A percentile compares a stretch with the other conserved stretches of the same genome.
These are phyloP conservation scores for Euphorbia pulcherrima DNA, from an alignment of 345 rosid genomes.

Conservation along the genomic window DNA sequence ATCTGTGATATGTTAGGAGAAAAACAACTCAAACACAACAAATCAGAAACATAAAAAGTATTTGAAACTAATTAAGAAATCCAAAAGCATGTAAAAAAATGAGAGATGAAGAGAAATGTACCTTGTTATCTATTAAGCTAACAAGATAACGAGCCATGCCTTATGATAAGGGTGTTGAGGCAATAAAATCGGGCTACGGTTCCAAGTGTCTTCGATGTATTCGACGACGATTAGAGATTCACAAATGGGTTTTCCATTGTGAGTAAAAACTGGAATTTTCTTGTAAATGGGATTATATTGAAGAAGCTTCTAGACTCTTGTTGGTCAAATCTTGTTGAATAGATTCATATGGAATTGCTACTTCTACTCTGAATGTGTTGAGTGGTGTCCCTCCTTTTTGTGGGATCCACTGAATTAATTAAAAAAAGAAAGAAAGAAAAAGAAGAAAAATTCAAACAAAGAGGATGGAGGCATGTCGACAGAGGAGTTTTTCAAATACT, in stretches of 20 bases:
- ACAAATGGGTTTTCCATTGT: slow-evolving; percentile 3
- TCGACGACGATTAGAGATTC: background rate
- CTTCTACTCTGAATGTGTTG: too few relatives aligned
- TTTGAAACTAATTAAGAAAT: too few relatives aligned
- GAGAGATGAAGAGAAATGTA: background rate
- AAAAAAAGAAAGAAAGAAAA: too few relatives aligned
- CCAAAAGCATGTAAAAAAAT: background rate
- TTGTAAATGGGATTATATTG: background rate
- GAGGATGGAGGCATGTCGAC: too few relatives aligned
- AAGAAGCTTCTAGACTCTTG: slow-evolving; percentile 4
- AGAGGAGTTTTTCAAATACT: too few relatives aligned
- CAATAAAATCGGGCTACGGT: background rate
- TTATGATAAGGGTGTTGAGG: slow-evolving; percentile 11
- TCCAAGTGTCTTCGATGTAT: slow-evolving; percentile 14
- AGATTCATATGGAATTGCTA: slow-evolving; percentile 18
- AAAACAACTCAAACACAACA: too few relatives aligned
- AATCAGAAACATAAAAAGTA: too few relatives aligned
- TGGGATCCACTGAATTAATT: too few relatives aligned
- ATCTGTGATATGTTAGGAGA: too few relatives aligned
- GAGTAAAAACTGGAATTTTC: slow-evolving; percentile 6
- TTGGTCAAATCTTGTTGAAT: slow-evolving; percentile 16
- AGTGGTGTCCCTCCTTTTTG: too few relatives aligned
- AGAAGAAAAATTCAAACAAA: too few relatives aligned
- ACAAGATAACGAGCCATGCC: slow-evolving; percentile 3
- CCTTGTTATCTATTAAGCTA: slow-evolving; percentile 3